Percentiles rank a stretch among this genome's conserved stretches.
Conservation (phyloP, 306 rosid species). For the Rubus idaeus region DNA sequence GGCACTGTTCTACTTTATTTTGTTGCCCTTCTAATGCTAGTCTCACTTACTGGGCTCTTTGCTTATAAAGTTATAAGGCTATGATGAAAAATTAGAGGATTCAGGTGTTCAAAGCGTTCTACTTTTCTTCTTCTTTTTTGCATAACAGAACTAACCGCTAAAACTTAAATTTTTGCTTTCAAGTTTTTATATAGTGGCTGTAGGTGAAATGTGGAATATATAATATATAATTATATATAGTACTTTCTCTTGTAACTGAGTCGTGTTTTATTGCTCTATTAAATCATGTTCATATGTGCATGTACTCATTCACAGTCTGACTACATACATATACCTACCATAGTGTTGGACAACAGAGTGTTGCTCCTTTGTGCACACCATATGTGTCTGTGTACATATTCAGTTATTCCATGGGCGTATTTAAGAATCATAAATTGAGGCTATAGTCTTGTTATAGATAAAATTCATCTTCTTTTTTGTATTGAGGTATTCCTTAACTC, state of each 20-base stretch:
- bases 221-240: neutral
- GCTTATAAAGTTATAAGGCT: neutral
- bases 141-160: neutral
- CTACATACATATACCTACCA: neutral
- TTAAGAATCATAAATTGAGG: neutral
- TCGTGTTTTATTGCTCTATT: neutral
- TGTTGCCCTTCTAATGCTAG: neutral
- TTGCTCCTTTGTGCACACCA: neutral
- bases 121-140: neutral
- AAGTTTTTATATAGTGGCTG: neutral
- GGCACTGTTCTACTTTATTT: neutral
- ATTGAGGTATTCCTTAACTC: constrained; percentile 30
- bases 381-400: neutral
- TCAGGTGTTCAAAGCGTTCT: neutral
- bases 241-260: neutral
- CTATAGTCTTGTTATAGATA: neutral
- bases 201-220: neutral
- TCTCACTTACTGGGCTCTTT: neutral
- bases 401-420: neutral
- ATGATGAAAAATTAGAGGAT: neutral
- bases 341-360: neutral
- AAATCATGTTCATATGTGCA: neutral
- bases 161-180: neutral
- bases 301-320: neutral
- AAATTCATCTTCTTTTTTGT: neutral